Conservation (phyloP, 2,329 filamentous ascomycete species). For the Cordyceps tenuipes region DNA sequence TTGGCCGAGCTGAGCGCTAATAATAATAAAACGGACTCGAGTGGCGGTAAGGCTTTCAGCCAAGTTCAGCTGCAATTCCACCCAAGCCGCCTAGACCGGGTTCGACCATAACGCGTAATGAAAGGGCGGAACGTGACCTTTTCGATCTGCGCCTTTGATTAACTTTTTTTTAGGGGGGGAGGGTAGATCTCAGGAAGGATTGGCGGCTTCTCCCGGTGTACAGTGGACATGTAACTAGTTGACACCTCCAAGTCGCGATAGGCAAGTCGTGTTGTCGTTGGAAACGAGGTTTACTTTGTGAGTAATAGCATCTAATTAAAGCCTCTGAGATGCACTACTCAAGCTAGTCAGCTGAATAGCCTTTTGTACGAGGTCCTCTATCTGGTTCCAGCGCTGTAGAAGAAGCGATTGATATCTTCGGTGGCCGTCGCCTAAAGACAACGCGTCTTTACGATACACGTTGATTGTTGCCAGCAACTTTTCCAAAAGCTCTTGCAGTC, state of each 20-base stretch:
- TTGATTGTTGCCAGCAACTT: too few species aligned
- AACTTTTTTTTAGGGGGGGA: background rate
- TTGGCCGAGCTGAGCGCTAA: background rate
- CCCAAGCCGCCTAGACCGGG: background rate
- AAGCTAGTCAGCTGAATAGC: background rate
- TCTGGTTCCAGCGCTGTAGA: background rate
- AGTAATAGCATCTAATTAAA: too few species aligned
- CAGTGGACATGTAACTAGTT: background rate
- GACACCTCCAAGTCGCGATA: too few species aligned
- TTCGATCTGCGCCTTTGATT: background rate
- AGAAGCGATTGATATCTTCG: background rate
- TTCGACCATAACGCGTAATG: slow-evolving; percentile 4
- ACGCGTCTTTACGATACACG: too few species aligned
- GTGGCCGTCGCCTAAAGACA: too few species aligned
- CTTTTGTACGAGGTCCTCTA: background rate
- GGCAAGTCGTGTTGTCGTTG: too few species aligned
- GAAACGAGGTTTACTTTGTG: too few species aligned
- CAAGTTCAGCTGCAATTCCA: slow-evolving; percentile 7
- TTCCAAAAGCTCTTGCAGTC: too few species aligned
- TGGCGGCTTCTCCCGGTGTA: too few species aligned
- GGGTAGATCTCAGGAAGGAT: background rate
- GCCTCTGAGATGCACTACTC: slow-evolving; percentile 9
- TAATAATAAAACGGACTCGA: background rate
- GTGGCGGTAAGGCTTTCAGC: slow-evolving; percentile 10
- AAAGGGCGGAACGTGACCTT: background rate